Conservation (phyloP, 345 rosid species). For the Draba incana region DNA sequence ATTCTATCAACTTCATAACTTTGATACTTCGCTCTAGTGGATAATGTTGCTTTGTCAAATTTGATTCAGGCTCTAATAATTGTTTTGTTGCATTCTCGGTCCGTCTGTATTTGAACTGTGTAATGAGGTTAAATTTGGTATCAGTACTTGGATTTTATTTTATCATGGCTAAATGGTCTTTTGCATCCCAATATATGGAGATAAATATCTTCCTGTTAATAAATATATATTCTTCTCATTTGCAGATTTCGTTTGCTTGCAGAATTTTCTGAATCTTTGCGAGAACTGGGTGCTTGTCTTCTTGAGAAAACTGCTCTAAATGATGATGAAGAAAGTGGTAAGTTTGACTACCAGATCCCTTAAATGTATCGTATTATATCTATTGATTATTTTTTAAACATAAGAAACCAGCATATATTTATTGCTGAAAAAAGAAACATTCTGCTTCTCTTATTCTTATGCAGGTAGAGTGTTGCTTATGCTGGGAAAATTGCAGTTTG, state of each 20-base stretch:
- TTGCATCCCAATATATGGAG: conserved; percentile 15
- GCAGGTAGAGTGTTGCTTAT: conserved; percentile 77
- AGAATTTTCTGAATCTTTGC: conserved; percentile 94
- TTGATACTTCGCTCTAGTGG: not conserved
- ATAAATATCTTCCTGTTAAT: conserved; percentile 27
- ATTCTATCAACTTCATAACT: no score
- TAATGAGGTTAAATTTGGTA: not conserved
- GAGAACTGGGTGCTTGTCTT: conserved; percentile 87
- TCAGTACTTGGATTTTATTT: not conserved
- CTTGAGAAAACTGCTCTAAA: conserved; percentile 74
- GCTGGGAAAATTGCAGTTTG: conserved; percentile 91
- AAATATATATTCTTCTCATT: conserved; percentile 35
- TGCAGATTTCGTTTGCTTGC: conserved; percentile 47
- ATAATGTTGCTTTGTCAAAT: not conserved
- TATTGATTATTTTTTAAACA: not conserved
- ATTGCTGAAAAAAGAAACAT: not conserved
- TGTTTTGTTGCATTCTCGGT: conserved; percentile 3
- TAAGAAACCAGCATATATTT: conserved; percentile 11
- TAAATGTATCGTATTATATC: conserved; percentile 6
- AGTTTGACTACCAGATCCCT: conserved; percentile 28
- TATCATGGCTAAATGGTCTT: not conserved
- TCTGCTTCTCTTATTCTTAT: conserved; percentile 33
- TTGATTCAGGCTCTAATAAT: not conserved
- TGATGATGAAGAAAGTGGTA: conserved; percentile 93
- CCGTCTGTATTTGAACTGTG: not conserved